Conservation (phyloP, 768 basidiomycete species). For the Trametes meyenii region DNA sequence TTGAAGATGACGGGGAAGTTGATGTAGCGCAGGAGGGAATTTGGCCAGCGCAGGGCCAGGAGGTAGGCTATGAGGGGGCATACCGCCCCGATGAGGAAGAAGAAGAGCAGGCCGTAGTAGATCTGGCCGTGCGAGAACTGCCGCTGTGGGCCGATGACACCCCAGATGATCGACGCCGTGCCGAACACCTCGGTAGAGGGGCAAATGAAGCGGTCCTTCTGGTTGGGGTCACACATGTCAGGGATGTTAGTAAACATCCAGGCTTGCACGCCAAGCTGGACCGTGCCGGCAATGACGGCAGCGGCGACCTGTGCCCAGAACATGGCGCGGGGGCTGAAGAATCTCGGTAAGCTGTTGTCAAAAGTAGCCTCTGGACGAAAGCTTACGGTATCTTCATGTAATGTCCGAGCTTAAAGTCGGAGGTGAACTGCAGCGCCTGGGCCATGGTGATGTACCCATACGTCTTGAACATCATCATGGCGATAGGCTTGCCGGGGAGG, state of each 20-base stretch:
- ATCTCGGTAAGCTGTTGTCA: not conserved
- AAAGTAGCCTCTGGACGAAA: no score
- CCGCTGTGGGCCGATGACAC: constrained; percentile 77
- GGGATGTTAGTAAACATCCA: constrained; percentile 78
- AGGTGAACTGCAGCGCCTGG: constrained; percentile 69
- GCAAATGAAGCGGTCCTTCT: constrained; percentile 70
- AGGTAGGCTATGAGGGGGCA: constrained; percentile 60
- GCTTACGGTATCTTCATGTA: constrained; percentile 65
- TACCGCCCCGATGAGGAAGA: constrained; percentile 77
- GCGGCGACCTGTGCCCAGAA: constrained; percentile 73
- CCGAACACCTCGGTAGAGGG: constrained; percentile 74
- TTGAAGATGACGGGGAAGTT: constrained; percentile 59
- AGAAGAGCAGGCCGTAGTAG: constrained; percentile 52
- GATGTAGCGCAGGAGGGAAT: constrained; percentile 64
- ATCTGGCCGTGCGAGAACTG: constrained; percentile 69
- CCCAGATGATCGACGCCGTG: constrained; percentile 75
- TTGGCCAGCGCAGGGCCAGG: constrained; percentile 61
- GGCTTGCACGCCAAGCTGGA: constrained; percentile 73
- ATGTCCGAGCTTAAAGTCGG: constrained; percentile 78
- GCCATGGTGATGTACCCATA: constrained; percentile 75
- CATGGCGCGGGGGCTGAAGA: constrained; percentile 57
- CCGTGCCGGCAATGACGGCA: constrained; percentile 68
- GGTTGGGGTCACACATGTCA: constrained; percentile 55
- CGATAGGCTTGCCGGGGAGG: constrained; percentile 75
- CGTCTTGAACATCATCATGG: constrained; percentile 88